A percentile compares a stretch with the other conserved stretches of the same genome.
Conservation (phyloP, 495 filamentous ascomycete genomes). For the Penicillium longicatenatum region DNA sequence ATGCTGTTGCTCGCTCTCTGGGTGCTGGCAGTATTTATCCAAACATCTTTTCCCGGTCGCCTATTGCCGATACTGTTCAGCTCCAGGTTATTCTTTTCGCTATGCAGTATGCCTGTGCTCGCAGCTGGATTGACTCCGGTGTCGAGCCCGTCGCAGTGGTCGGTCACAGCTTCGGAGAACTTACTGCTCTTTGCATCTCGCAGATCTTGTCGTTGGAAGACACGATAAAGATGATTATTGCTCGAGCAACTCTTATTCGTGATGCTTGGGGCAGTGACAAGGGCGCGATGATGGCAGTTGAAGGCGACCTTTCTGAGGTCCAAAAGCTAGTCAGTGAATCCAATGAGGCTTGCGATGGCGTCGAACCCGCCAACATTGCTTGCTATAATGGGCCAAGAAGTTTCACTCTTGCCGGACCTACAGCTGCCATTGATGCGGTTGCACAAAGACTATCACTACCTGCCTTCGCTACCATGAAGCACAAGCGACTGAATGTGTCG, state of each 20-base stretch:
- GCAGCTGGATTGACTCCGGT: constrained; percentile 50
- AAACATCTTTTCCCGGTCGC: constrained; percentile 43
- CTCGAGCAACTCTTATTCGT: constrained; percentile 46
- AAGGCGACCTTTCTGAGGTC: constrained; percentile 29
- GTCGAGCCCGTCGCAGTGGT: constrained; percentile 32
- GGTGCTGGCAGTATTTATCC: constrained; percentile 48
- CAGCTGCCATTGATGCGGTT: constrained; percentile 31
- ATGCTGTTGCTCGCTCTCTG: constrained; percentile 10
- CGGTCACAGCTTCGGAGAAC: constrained; percentile 55
- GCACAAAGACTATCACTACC: neutral
- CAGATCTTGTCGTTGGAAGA: constrained; percentile 34
- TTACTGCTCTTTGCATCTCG: constrained; percentile 46
- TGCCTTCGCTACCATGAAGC: neutral
- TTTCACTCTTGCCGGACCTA: constrained; percentile 48
- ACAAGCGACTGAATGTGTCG: constrained; percentile 38
- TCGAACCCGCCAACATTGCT: constrained; percentile 33
- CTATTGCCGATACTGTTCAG: constrained; percentile 40
- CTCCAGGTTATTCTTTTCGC: constrained; percentile 51
- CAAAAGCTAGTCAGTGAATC: constrained; percentile 8
- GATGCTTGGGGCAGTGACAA: constrained; percentile 48
- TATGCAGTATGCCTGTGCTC: constrained; percentile 51
- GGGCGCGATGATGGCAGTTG: constrained; percentile 54
- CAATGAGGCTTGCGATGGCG: neutral
- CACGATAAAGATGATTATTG: constrained; percentile 42
- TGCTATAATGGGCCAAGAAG: constrained; percentile 53